These are phyloP conservation scores for Magnusiomyces paraingens DNA, from an alignment of 1,139 yeast genomes.

Conservation along the genomic window DNA sequence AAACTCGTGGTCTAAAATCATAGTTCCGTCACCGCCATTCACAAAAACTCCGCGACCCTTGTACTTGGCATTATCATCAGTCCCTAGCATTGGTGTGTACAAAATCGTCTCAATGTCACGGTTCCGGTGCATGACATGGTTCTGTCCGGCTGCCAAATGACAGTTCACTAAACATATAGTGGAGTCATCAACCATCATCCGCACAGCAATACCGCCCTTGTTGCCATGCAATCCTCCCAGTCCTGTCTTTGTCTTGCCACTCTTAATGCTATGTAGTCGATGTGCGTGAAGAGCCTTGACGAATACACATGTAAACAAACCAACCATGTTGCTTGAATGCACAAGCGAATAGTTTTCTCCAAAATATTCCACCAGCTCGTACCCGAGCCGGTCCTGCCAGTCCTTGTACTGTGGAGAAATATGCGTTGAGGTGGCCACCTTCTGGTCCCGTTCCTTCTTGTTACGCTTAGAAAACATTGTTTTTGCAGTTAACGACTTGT, in stretches of 20 bases:
- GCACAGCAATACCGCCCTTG: constrained; percentile 87
- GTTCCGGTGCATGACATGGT: constrained; percentile 72
- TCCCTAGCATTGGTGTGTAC: constrained; percentile 48
- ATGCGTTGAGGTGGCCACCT: constrained; percentile 28
- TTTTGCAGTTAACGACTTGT: constrained; percentile 72
- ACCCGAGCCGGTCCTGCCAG: constrained; percentile 37
- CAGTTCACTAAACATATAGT: constrained; percentile 76
- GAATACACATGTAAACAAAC: constrained; percentile 64
- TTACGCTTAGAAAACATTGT: constrained; percentile 41
- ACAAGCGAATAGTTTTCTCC: constrained; percentile 51
- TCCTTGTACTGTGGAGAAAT: constrained; percentile 35
- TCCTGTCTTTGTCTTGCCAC: constrained; percentile 85
- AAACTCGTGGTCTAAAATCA: constrained; percentile 65
- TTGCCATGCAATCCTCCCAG: constrained; percentile 93
- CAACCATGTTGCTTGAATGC: constrained; percentile 85
- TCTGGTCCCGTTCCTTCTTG: constrained; percentile 25
- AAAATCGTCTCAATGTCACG: constrained; percentile 69
- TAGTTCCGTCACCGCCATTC: constrained; percentile 44
- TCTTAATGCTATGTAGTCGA: constrained; percentile 59
- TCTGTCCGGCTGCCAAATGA: constrained; percentile 88
- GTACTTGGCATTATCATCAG: constrained; percentile 40
- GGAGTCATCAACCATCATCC: constrained; percentile 70
- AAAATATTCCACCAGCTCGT: constrained; percentile 12
- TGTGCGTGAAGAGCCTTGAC: constrained; percentile 46
- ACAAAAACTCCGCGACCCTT: constrained; percentile 37